Evolutionary conservation across 345 rosid genomes (phyloP).

Genomic region (Bruguiera sexangula): DNA sequence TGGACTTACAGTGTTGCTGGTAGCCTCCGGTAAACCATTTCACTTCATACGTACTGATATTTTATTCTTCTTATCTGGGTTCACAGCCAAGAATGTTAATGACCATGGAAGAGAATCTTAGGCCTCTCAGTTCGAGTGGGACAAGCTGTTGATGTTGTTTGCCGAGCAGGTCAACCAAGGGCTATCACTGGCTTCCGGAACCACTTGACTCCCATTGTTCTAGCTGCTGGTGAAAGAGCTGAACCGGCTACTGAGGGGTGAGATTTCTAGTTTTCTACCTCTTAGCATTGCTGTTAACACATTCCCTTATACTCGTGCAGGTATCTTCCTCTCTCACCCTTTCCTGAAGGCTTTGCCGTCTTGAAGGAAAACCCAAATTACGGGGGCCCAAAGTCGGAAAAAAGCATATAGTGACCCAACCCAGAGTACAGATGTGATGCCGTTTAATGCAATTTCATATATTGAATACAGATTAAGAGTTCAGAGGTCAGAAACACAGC

Average conservation of each 20-base stretch:
- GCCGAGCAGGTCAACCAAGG: constrained; percentile 81
- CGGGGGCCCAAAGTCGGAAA: constrained; percentile 19
- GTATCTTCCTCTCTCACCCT: constrained; percentile 81
- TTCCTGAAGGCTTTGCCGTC: constrained; percentile 87
- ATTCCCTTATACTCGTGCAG: constrained; percentile 26
- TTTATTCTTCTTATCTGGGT: too few relatives aligned
- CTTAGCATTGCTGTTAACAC: background rate
- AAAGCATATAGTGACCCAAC: too few relatives aligned
- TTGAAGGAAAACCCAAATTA: constrained; percentile 79
- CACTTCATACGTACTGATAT: too few relatives aligned
- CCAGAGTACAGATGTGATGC: too few relatives aligned
- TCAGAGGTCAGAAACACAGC: too few relatives aligned
- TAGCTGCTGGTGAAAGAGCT: constrained; percentile 83
- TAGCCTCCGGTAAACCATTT: too few relatives aligned
- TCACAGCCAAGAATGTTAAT: too few relatives aligned
- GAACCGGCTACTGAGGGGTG: constrained; percentile 84
- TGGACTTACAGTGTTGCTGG: too few relatives aligned
- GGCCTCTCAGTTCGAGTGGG: constrained; percentile 77
- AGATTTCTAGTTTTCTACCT: constrained; percentile 10
- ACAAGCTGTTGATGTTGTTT: constrained; percentile 83
- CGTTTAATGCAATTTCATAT: too few relatives aligned
- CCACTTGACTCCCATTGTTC: constrained; percentile 73
- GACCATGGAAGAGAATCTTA: constrained; percentile 64
- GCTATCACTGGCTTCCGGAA: constrained; percentile 86
- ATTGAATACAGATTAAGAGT: too few relatives aligned